Percentiles rank a stretch among this genome's conserved stretches.
Conservation (phyloP, 768 basidiomycete genomes). For the Russula abietina region DNA sequence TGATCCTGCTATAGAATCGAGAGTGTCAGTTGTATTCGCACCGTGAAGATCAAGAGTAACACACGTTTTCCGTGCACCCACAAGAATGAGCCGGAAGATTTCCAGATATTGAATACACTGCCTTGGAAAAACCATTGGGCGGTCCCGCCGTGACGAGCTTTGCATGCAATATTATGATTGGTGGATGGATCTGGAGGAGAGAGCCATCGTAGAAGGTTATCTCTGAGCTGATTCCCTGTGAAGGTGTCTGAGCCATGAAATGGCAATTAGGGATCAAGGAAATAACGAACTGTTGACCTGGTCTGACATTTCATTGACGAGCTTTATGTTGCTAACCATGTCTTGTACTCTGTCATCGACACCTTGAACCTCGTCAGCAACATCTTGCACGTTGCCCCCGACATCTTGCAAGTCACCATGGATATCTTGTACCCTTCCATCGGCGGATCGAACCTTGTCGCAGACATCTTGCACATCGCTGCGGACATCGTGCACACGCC, state of each 20-base stretch:
- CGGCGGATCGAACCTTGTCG: too few species aligned
- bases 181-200: not conserved
- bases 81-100: not conserved
- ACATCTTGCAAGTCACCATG: too few species aligned
- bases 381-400: too few species aligned
- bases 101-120: not conserved
- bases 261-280: not conserved
- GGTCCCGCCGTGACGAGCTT: not conserved
- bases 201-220: not conserved
- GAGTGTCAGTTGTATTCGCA: not conserved
- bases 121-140: slow-evolving; percentile 1
- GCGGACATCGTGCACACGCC: not conserved
- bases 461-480: too few species aligned
- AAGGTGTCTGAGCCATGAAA: not conserved
- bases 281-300: too few species aligned
- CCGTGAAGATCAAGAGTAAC: not conserved
- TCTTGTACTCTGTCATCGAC: too few species aligned
- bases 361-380: too few species aligned
- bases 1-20: not conserved
- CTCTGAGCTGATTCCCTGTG: too few species aligned
- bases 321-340: too few species aligned
- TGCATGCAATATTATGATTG: not conserved
- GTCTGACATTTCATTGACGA: too few species aligned
- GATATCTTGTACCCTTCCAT: too few species aligned
- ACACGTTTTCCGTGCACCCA: slow-evolving; percentile 1